Conservation (phyloP, 2,329 filamentous ascomycete genomes). For the Verticillium zaregamsianum region DNA sequence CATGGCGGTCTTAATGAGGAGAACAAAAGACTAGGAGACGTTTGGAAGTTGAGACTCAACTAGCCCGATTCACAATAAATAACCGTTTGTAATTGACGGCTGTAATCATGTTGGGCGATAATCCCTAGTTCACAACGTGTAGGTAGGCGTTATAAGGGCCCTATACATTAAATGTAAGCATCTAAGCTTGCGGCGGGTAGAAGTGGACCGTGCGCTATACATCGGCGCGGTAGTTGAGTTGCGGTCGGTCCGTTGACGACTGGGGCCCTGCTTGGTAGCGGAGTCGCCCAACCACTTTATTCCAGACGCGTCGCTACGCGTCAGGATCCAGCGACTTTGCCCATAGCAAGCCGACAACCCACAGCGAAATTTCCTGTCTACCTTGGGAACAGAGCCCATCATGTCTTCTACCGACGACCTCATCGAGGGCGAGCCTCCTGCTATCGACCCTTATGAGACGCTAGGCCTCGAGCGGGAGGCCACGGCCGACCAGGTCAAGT, state of each 20-base stretch:
- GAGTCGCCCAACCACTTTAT: conserved; percentile 7
- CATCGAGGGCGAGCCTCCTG: conserved; percentile 54
- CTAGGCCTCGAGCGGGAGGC: conserved; percentile 68
- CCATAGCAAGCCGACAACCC: background rate
- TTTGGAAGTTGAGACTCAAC: too few species aligned
- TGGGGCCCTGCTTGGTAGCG: background rate
- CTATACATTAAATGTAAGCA: too few species aligned
- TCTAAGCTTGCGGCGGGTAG: background rate
- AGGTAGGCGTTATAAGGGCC: too few species aligned
- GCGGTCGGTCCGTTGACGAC: too few species aligned
- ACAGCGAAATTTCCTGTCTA: too few species aligned
- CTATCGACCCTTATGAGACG: conserved; percentile 73
- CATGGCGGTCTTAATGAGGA: too few species aligned
- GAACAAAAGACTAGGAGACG: too few species aligned
- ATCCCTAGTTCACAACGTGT: too few species aligned
- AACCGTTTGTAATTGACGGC: too few species aligned
- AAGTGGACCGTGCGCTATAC: background rate
- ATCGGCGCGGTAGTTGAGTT: background rate
- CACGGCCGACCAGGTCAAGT: conserved; percentile 76
- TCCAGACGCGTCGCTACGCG: conserved; percentile 12
- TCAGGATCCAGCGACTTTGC: background rate
- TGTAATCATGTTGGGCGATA: too few species aligned
- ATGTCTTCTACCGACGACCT: conserved; percentile 40
- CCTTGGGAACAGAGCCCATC: too few species aligned
- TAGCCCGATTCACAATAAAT: too few species aligned